phyloP scores from a whole-genome alignment of 208 protist genomes.

The Leishmania lainsoni region DNA sequence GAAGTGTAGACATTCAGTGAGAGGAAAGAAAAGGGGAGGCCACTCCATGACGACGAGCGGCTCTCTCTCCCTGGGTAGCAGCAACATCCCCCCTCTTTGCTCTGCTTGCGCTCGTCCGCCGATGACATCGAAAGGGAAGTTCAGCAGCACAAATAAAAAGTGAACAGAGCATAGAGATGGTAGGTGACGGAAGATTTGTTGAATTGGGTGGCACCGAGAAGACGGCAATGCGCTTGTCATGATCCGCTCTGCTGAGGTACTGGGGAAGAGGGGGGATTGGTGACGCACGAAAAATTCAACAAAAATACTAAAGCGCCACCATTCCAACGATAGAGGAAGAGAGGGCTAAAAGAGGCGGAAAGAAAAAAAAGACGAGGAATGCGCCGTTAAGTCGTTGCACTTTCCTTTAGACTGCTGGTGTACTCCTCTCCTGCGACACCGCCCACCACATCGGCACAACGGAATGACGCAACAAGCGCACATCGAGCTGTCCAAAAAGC shows the following conservation, averaged over 20 bases:
- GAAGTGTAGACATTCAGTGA: neutral
- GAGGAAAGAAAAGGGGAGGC: neutral
- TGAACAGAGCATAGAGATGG: neutral
- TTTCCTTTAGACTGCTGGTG: no score
- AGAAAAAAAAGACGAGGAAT: no score
- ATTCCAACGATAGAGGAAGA: neutral
- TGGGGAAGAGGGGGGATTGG: neutral
- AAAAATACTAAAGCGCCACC: neutral
- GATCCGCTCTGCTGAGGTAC: neutral
- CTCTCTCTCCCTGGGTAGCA: neutral
- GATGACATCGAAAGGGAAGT: neutral
- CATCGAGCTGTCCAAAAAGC: no score
- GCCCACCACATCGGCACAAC: no score
- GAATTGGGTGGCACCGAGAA: neutral
- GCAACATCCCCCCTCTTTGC: neutral
- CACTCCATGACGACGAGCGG: neutral
- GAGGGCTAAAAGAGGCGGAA: neutral
- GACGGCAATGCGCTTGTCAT: neutral
- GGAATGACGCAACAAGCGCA: no score
- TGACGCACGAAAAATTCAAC: no score
- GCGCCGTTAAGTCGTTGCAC: no score
- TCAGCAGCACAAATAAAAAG: neutral
- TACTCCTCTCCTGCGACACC: no score
- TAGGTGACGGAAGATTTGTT: neutral
- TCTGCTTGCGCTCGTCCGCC: neutral